phyloP scores from a whole-genome alignment of 257 asterid species.

The Henckelia pumila region DNA sequence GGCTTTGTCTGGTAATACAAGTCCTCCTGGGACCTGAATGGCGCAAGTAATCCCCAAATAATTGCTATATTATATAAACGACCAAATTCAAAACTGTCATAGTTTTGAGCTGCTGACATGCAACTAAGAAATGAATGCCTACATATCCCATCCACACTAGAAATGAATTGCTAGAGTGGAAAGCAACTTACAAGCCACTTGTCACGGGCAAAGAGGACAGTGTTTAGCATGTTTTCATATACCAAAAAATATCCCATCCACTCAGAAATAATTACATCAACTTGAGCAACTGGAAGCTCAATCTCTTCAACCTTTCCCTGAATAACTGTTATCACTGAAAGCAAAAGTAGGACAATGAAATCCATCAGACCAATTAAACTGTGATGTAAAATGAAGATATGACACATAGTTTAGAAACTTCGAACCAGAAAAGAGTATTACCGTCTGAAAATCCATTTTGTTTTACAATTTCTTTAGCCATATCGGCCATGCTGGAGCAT shows the following conservation, averaged over 20 bases:
- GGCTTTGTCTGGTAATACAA: constrained; percentile 1
- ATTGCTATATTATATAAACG: not conserved
- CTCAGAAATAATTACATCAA: constrained; percentile 90
- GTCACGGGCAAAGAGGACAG: constrained; percentile 89
- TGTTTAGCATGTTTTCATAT: constrained; percentile 86
- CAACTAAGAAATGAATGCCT: not conserved
- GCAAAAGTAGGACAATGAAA: constrained; percentile 10
- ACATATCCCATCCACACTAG: not conserved
- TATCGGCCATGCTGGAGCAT: constrained; percentile 96
- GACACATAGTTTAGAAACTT: constrained; percentile 1
- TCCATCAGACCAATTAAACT: constrained; percentile 12
- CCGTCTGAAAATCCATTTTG: constrained; percentile 76
- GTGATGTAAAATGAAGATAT: constrained; percentile 9
- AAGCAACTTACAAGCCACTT: constrained; percentile 78
- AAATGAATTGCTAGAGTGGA: not conserved
- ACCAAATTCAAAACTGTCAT: too few relatives aligned
- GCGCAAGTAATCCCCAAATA: not conserved
- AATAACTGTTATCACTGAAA: constrained; percentile 78
- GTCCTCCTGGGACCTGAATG: not conserved
- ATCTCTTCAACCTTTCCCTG: constrained; percentile 95
- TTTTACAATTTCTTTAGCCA: constrained; percentile 79
- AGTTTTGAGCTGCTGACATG: not conserved
- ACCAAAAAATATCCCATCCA: constrained; percentile 50
- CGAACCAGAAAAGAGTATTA: constrained; percentile 27
- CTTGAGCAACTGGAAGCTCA: constrained; percentile 92